Percentiles rank a stretch among this genome's conserved stretches.
Evolutionary conservation across 768 basidiomycete species (phyloP).

Genomic region (Naganishia onofrii): DNA sequence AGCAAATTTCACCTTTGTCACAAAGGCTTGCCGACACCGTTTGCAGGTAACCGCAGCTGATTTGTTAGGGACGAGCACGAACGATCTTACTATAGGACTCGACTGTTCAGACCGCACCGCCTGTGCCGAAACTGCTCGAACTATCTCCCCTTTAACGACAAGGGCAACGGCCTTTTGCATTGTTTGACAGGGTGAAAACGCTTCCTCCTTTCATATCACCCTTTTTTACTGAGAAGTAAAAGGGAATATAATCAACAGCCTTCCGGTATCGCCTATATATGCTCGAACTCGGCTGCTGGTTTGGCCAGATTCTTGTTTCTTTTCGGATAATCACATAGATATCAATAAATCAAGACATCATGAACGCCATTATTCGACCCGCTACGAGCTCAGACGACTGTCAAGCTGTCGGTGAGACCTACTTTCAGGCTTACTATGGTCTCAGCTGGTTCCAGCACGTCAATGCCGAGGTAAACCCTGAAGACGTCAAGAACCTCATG

Average conservation of each 20-base stretch:
- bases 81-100: background rate
- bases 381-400: conserved; percentile 1
- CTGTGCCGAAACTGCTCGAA: background rate
- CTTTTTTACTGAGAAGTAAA: background rate
- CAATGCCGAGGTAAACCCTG: conserved; percentile 7
- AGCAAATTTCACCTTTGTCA: no score
- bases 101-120: background rate
- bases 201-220: background rate
- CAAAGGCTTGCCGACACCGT: no score
- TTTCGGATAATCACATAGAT: background rate
- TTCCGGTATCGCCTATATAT: background rate
- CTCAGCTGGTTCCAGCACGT: conserved; percentile 19
- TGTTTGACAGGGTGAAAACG: background rate
- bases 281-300: background rate
- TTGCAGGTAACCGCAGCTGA: no score
- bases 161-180: background rate
- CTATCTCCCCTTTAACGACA: background rate
- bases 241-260: background rate
- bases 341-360: background rate
- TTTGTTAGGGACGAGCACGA: no score
- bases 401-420: background rate
- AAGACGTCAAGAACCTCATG: background rate
- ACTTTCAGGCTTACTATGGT: conserved; percentile 12
- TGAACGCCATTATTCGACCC: conserved; percentile 14
- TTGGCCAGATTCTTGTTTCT: background rate